Base-by-base conservation (phyloP, 139 green algal genomes). In the Coccomyxa sp. region DNA sequence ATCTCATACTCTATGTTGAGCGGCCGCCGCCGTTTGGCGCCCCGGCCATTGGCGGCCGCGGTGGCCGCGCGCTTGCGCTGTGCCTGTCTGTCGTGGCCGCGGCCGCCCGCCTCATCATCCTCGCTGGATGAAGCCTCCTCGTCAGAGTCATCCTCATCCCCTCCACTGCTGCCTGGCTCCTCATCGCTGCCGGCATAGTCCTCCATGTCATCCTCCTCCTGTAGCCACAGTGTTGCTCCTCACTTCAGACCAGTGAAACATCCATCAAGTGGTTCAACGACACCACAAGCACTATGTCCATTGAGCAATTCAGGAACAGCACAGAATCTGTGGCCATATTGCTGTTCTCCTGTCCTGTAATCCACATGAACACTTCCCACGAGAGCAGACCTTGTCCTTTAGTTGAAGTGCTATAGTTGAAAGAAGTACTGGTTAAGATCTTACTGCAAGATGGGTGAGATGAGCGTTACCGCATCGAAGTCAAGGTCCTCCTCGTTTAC, bases 1-100 rank as follows among this genome's bases (percentile, higher is more conserved):
- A 92, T 86, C 86, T 97, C 93, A 77, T 95, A 95, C 85, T 97
- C 93, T 45, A 97, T 91, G 88, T 97, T 93, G 38, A 95, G 30
- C 30, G 79, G 38, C 25, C 84, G 76, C 67, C 81, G 63, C 38
- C 84, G 80, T 81, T 80, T 45, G 27, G 13, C 58, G 18, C 38
- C 51, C 28, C 38, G 58, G 27, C 13, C 67, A 31, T 32, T 16
- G 7, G 16, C 75, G 15, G 25, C 75, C 11, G 32, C 76, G 58
- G n/a, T 58, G 17, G 10, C 63, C 45, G n/a, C 25, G 9, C 51
- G 15, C 51, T 80, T 51, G 27, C 59, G 32, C 78, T 76, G 83
- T n/a, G 58, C 31, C 25, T 13, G 51, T 58, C 32, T 81, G 58
- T 60, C 32, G 67, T 38, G 16, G 57, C 51, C 27, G 28, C 28